phyloP scores from a whole-genome alignment of 805 yeast species.

The Ogataea allantospora region DNA sequence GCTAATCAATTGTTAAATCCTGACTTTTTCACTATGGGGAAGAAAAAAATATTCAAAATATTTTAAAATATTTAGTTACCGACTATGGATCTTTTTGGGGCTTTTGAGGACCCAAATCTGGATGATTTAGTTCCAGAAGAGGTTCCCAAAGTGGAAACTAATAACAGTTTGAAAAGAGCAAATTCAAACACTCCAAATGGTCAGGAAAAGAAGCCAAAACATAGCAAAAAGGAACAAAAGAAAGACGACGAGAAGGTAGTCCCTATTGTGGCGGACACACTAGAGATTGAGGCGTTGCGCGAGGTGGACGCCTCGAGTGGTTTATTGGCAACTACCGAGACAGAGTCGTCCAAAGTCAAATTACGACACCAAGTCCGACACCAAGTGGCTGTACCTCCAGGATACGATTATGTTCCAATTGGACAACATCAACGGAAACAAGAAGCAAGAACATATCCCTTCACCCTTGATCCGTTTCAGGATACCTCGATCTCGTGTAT shows the following conservation, averaged over 20 bases:
- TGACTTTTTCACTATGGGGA: no score
- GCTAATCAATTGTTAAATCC: no score
- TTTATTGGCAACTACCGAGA: slow-evolving; percentile 42
- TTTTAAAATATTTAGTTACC: slow-evolving; percentile 32
- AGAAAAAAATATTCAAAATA: neutral
- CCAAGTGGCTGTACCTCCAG: slow-evolving; percentile 95
- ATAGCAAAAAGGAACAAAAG: slow-evolving; percentile 31
- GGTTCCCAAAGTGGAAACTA: slow-evolving; percentile 4
- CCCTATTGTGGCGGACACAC: slow-evolving; percentile 81
- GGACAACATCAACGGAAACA: slow-evolving; percentile 75
- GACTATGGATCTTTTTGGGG: slow-evolving; percentile 53
- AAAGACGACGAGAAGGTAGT: slow-evolving; percentile 32
- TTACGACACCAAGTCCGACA: slow-evolving; percentile 93
- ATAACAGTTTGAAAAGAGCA: slow-evolving; percentile 13
- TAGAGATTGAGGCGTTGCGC: slow-evolving; percentile 86
- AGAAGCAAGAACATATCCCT: slow-evolving; percentile 90
- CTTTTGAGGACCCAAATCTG: slow-evolving; percentile 54
- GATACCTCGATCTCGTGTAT: slow-evolving; percentile 95
- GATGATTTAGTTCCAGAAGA: slow-evolving; percentile 15
- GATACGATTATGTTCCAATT: slow-evolving; percentile 83
- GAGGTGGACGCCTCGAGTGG: slow-evolving; percentile 85
- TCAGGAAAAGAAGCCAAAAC: slow-evolving; percentile 28
- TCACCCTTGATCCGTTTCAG: slow-evolving; percentile 94
- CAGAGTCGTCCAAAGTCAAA: slow-evolving; percentile 44
- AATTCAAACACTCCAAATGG: slow-evolving; percentile 19